Evolutionary conservation across 129 eudicot genomes (phyloP), one percentile per base, ranked within the genome.

Genomic region (Glebionis coronaria): DNA sequence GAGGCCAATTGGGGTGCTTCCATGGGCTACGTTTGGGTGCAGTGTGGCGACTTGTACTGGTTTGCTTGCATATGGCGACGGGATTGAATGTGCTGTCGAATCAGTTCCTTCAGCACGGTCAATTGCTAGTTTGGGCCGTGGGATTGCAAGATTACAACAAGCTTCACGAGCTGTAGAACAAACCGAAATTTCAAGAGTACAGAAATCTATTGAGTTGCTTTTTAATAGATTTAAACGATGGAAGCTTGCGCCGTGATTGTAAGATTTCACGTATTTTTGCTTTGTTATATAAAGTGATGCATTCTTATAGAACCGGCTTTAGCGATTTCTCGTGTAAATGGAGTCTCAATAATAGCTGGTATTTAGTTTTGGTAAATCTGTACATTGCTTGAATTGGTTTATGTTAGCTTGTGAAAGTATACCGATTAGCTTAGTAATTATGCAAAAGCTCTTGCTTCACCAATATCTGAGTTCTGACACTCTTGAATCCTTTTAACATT

Each of bases 41-140:
- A 93, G 98, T 45, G 77, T 88, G 25, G 91, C 82, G 28, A 93
- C 96, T 28, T 93, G 98, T 61, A 52, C 80, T 0, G 79, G 97
- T 9, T 77, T 93, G 85, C 87, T 93, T 47, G 72, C 73, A 2
- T 86, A 71, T 75, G 98, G 95, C n/a, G 95, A 93, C 65, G 97
- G 97, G 44, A 86, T 94, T 65, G 99, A 89, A 76, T 89, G 95
- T 78, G 97, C 80, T 14, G 90, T 83, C 54, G 99, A 86, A 78
- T 89, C 97, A 25, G 77, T 86, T 40, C 97, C 97, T 13, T 63
- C 91, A 0, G 99, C 99, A 28, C 95, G 81, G 21, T 84, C 92
- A 5, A 89, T 94, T 82, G 99, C 99, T 13, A 82, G 75, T 76
- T 80, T 94, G 82, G 97, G 99, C 19, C 90, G 97, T 58, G 99